A percentile compares a stretch with the other conserved stretches of the same genome.
These are phyloP conservation scores for Syzygium aromaticum DNA, from an alignment of 345 rosid species.

Conservation along the genomic window DNA sequence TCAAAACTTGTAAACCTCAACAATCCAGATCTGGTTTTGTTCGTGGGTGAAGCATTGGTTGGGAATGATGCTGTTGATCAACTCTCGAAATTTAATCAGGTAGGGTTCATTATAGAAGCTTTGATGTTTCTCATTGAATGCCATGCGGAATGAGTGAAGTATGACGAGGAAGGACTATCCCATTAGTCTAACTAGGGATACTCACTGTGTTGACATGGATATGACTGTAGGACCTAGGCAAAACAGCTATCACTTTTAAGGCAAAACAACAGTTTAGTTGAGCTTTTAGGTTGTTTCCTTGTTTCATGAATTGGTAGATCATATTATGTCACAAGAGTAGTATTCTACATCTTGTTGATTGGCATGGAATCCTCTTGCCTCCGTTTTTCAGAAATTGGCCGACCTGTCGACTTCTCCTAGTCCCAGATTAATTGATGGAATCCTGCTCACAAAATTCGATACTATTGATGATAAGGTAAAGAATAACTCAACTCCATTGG, in stretches of 20 bases:
- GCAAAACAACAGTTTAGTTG: not conserved
- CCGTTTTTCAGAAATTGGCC: conserved; percentile 57
- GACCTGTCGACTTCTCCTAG: conserved; percentile 72
- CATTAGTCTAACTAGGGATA: not conserved
- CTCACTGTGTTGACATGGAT: not conserved
- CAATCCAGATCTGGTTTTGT: conserved; percentile 85
- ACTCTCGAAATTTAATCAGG: conserved; percentile 93
- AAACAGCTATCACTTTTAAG: not conserved
- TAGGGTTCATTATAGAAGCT: conserved; percentile 8
- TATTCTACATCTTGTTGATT: not conserved
- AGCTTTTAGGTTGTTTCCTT: not conserved
- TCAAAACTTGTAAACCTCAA: conserved; percentile 84
- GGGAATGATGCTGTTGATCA: conserved; percentile 99
- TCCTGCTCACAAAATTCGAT: conserved; percentile 90
- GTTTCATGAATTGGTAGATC: not conserved
- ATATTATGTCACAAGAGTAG: not conserved
- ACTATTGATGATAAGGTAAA: conserved; percentile 93
- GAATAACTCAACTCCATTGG: not conserved
- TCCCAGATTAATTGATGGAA: conserved; percentile 85
- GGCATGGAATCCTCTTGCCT: not conserved
- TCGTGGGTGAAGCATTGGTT: conserved; percentile 98
- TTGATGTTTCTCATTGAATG: not conserved
- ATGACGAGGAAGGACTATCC: not conserved
- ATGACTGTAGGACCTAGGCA: not conserved
- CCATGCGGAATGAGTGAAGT: not conserved